These are phyloP conservation scores for Pelargonium australe DNA, from an alignment of 441 rosid genomes.

Conservation along the genomic window DNA sequence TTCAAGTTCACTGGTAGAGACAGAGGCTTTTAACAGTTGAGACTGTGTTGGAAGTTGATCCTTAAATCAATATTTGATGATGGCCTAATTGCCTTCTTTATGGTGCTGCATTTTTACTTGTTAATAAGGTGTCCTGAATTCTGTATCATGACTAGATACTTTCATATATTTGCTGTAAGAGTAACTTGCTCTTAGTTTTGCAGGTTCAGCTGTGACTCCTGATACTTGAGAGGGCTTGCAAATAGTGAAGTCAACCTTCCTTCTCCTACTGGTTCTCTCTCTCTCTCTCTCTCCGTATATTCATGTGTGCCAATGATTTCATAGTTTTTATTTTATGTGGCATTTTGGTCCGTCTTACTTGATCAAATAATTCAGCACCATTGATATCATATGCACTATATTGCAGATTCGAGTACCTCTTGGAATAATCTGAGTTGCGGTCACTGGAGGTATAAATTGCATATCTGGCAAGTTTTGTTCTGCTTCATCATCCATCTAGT, in stretches of 20 bases:
- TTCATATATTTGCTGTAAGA: not conserved
- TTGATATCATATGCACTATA: not conserved
- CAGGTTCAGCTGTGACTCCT: not conserved
- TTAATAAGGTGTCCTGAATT: too few relatives aligned
- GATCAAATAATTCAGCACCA: not conserved
- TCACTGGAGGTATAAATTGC: conserved; percentile 6
- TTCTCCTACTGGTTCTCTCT: not conserved
- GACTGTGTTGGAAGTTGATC: not conserved
- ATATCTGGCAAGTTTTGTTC: conserved; percentile 10
- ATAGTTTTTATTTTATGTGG: not conserved
- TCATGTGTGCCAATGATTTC: not conserved
- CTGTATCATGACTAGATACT: too few relatives aligned
- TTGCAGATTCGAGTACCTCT: conserved; percentile 17
- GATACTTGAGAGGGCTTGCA: not conserved
- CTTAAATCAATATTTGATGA: not conserved
- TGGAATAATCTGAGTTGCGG: conserved; percentile 8
- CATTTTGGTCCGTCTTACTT: too few relatives aligned
- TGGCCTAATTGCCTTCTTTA: too few relatives aligned
- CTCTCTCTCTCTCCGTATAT: not conserved
- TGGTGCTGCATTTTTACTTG: not conserved
- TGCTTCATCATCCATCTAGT: conserved; percentile 11
- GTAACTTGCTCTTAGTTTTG: not conserved
- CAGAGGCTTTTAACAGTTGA: not conserved
- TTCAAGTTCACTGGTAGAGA: not conserved
- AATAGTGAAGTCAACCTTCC: not conserved